Conservation (phyloP, 768 basidiomycete genomes). For the Mycena metata region DNA sequence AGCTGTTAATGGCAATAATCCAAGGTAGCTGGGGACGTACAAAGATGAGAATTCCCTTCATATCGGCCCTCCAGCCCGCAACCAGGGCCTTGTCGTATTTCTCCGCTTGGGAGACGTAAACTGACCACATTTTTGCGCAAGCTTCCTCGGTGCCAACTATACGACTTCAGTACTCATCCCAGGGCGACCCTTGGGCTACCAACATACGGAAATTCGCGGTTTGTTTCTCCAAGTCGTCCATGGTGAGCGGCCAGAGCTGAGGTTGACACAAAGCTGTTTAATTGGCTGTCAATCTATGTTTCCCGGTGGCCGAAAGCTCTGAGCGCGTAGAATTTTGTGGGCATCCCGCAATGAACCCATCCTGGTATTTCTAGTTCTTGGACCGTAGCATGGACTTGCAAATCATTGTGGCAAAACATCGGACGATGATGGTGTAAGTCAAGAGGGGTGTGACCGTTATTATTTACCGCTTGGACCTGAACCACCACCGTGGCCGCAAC, state of each 20-base stretch:
- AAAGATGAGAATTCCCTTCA: conserved; percentile 33
- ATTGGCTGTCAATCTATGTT: no score
- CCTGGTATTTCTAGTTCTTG: no score
- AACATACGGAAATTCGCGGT: conserved; percentile 2
- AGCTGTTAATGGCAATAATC: not conserved
- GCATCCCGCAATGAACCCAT: no score
- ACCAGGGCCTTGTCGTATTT: conserved; percentile 31
- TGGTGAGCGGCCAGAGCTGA: not conserved
- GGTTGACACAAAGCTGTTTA: no score
- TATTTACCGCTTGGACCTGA: conserved; percentile 13
- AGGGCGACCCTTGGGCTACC: not conserved
- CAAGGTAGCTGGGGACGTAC: conserved; percentile 8
- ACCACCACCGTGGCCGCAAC: conserved; percentile 7
- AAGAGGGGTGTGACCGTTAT: conserved; percentile 1
- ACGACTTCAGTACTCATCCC: not conserved
- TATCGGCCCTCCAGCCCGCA: conserved; percentile 27
- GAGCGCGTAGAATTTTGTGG: no score
- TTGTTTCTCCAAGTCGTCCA: conserved; percentile 3
- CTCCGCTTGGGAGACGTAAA: conserved; percentile 28
- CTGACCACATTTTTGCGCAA: conserved; percentile 29
- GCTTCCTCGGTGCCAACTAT: conserved; percentile 23
- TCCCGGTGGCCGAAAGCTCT: no score
- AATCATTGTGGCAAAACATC: no score
- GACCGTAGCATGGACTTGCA: no score
- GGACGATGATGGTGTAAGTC: no score